Conservation (phyloP, 129 eudicot genomes). For the Helianthus annuus region DNA sequence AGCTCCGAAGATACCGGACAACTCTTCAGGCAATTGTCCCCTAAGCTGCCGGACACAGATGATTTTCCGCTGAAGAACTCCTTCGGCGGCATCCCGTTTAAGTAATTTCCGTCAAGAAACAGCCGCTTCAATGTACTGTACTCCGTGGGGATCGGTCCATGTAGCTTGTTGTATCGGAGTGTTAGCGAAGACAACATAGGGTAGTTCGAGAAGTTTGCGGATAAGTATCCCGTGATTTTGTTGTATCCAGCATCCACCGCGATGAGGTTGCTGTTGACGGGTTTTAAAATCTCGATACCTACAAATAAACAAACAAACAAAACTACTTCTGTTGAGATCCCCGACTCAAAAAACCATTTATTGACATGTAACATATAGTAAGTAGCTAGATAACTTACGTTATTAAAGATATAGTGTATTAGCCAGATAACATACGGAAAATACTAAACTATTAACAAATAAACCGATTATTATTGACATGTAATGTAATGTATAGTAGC, state of each 20-base stretch:
- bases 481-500: too few relatives aligned
- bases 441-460: too few relatives aligned
- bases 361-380: too few relatives aligned
- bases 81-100: constrained; percentile 78
- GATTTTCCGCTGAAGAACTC: constrained; percentile 55
- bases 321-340: too few relatives aligned
- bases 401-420: too few relatives aligned
- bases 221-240: constrained; percentile 44
- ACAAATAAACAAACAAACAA: too few relatives aligned
- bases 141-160: not conserved
- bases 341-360: too few relatives aligned
- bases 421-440: too few relatives aligned
- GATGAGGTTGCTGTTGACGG: constrained; percentile 47
- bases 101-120: constrained; percentile 79
- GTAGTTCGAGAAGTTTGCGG: constrained; percentile 39
- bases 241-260: constrained; percentile 63
- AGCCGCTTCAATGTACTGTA: constrained; percentile 32
- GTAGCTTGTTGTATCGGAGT: constrained; percentile 52
- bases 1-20: constrained; percentile 68
- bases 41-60: constrained; percentile 69
- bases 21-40: constrained; percentile 68
- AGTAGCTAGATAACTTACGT: too few relatives aligned
- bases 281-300: constrained; percentile 44
- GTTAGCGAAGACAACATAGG: constrained; percentile 47
- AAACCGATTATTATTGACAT: too few relatives aligned